These are phyloP conservation scores for Penicillium polonicum DNA, from an alignment of 2,329 filamentous ascomycete species.

Conservation along the genomic window DNA sequence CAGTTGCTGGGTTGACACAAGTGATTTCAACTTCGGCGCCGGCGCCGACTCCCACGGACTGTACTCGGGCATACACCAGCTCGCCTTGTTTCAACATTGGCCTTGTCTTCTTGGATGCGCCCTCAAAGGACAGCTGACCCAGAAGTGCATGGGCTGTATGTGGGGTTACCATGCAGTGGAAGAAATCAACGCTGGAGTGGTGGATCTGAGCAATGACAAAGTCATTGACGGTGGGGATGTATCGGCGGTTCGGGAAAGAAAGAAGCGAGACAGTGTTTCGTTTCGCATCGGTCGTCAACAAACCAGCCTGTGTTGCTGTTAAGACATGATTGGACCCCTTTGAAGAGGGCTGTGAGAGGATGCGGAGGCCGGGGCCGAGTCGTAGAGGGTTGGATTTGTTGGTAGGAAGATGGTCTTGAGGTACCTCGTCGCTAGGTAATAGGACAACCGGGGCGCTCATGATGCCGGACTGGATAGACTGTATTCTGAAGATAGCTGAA, in stretches of 20 bases:
- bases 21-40: slow-evolving; percentile 89
- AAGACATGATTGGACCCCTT: slow-evolving; percentile 51
- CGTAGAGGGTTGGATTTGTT: slow-evolving; percentile 68
- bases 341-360: slow-evolving; percentile 71
- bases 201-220: slow-evolving; percentile 84
- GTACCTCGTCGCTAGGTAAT: slow-evolving; percentile 77
- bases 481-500: neutral
- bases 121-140: slow-evolving; percentile 88
- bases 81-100: slow-evolving; percentile 73
- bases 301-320: slow-evolving; percentile 38
- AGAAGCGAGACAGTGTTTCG: slow-evolving; percentile 40
- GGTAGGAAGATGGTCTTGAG: slow-evolving; percentile 64
- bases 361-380: slow-evolving; percentile 78
- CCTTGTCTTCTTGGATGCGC: slow-evolving; percentile 85
- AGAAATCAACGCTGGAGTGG: slow-evolving; percentile 72
- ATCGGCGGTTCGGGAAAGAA: slow-evolving; percentile 55
- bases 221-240: slow-evolving; percentile 76
- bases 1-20: slow-evolving; percentile 81
- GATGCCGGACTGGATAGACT: slow-evolving; percentile 13
- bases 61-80: slow-evolving; percentile 84
- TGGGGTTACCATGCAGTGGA: slow-evolving; percentile 72
- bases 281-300: slow-evolving; percentile 39
- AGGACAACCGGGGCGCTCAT: slow-evolving; percentile 67
- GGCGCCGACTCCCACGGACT: slow-evolving; percentile 71
- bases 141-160: slow-evolving; percentile 65